Evolutionary conservation across 2,329 filamentous ascomycete genomes (phyloP).

Genomic region (Penicillium sp.): DNA sequence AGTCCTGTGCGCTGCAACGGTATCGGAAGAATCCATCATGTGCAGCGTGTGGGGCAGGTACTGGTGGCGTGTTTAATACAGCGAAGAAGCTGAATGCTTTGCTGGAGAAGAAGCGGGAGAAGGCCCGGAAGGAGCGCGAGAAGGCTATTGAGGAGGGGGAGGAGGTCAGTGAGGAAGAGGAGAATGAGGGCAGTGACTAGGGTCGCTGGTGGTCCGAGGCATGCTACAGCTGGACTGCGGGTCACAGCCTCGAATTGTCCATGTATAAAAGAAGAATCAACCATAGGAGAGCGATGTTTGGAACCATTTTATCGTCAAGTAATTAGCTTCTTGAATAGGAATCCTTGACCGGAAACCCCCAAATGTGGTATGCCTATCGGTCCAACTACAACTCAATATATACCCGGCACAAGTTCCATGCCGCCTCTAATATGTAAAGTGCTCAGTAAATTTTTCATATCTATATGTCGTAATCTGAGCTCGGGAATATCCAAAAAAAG

Average conservation of each 20-base stretch:
- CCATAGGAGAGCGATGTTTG: neutral
- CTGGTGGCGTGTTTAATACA: constrained; percentile 86
- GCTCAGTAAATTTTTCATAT: no score
- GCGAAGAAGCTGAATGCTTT: constrained; percentile 83
- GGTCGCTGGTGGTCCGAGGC: neutral
- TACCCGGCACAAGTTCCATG: neutral
- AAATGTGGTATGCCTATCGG: no score
- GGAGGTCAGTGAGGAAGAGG: constrained; percentile 56
- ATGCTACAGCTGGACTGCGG: constrained; percentile 23
- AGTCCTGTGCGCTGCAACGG: constrained; percentile 82
- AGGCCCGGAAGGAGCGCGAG: constrained; percentile 60
- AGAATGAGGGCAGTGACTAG: constrained; percentile 32
- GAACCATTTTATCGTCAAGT: neutral
- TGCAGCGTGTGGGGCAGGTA: constrained; percentile 82
- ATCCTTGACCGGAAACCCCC: no score
- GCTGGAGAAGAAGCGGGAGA: constrained; percentile 71
- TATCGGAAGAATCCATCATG: constrained; percentile 88
- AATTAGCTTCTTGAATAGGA: no score
- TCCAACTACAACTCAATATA: no score
- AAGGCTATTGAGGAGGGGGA: constrained; percentile 60
- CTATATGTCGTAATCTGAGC: neutral
- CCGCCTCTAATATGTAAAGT: no score
- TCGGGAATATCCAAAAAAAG: neutral
- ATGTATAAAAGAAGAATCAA: neutral
- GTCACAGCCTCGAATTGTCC: neutral